A percentile compares a stretch with the other conserved stretches of the same genome.
These are phyloP conservation scores for Tuber calosporum DNA, from an alignment of 495 filamentous ascomycete species.

Conservation along the genomic window DNA sequence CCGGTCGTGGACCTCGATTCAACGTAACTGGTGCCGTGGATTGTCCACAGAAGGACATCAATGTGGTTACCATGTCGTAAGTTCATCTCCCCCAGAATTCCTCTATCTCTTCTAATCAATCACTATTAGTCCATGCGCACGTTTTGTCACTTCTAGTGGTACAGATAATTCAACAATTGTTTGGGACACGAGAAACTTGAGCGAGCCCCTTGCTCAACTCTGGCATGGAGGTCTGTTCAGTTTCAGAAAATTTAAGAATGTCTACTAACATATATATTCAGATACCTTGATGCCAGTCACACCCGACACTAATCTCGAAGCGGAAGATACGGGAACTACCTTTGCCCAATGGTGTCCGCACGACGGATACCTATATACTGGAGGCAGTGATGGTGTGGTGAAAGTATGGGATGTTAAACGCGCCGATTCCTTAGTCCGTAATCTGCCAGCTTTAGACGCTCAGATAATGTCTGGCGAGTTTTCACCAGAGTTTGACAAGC, in stretches of 20 bases:
- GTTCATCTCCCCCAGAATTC: conserved; percentile 44
- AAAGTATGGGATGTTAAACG: conserved; percentile 76
- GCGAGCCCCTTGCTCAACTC: conserved; percentile 57
- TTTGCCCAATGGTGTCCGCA: conserved; percentile 71
- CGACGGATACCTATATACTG: conserved; percentile 71
- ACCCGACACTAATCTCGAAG: conserved; percentile 53
- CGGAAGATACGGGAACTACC: conserved; percentile 71
- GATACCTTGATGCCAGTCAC: conserved; percentile 57
- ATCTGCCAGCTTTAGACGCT: conserved; percentile 49
- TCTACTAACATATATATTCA: conserved; percentile 10
- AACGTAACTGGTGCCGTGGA: conserved; percentile 46
- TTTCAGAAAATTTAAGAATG: not conserved
- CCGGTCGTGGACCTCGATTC: not conserved
- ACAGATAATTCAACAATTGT: conserved; percentile 77
- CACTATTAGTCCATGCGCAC: conserved; percentile 44
- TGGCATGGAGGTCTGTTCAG: conserved; percentile 52
- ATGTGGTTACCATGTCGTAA: conserved; percentile 64
- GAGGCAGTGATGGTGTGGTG: conserved; percentile 77
- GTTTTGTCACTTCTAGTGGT: conserved; percentile 70
- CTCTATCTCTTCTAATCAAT: conserved; percentile 44
- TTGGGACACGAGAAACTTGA: conserved; percentile 64
- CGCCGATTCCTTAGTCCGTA: conserved; percentile 56
- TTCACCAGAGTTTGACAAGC: conserved; percentile 27
- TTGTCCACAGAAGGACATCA: conserved; percentile 77
- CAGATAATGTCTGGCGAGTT: conserved; percentile 47